Evolutionary conservation across 371 early-diverging fungal genomes (phyloP), one percentile per base, ranked within the genome.

Genomic region (Rozella allomycis): DNA sequence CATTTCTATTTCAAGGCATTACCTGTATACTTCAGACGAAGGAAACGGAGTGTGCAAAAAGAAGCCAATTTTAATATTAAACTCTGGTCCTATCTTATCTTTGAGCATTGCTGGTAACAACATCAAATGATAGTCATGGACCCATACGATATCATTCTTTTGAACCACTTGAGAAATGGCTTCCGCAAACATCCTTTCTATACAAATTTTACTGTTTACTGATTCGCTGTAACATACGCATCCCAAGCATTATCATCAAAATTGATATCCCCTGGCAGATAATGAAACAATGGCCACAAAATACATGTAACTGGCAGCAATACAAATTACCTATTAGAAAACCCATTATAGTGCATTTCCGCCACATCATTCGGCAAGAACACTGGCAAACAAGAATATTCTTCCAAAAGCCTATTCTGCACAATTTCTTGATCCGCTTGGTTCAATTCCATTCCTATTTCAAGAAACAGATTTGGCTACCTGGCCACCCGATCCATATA

Each of bases 81-180:
- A 21, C 20, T 19, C 29, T 27, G 20, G 38, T 38, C 11, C 37
- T 34, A 3, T 21, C 34, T 41, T 62, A 42, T 56, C 58, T 23
- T 50, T 46, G 25, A 99, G 49, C 65, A 97, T 56, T 11, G 59
- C 54, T 12, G 98, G 97, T 21, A 98, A 60, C 25, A 97, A 58
- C 88, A 98, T 88, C 32, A 98, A 53, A 49, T 99, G 99, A 55
- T 98, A 98, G 55, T 98, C 98, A 37, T 99, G 98, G n/a, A 98
- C 78, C 93, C 97, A 97, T 23, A 99, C 74, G 25, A 96, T 54
- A 55, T 94, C 97, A 23, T 81, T 87, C 34, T 93, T 87, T 40
- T 79, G 46, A 3, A 78, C 67, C 33, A 74, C 61, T 19, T 72
- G 67, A 5, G 59, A 51, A 37, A 98, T 65, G 4, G 80, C 73